Evolutionary conservation across 495 filamentous ascomycete species (phyloP).

Genomic region (Lasiosphaeria ovina): DNA sequence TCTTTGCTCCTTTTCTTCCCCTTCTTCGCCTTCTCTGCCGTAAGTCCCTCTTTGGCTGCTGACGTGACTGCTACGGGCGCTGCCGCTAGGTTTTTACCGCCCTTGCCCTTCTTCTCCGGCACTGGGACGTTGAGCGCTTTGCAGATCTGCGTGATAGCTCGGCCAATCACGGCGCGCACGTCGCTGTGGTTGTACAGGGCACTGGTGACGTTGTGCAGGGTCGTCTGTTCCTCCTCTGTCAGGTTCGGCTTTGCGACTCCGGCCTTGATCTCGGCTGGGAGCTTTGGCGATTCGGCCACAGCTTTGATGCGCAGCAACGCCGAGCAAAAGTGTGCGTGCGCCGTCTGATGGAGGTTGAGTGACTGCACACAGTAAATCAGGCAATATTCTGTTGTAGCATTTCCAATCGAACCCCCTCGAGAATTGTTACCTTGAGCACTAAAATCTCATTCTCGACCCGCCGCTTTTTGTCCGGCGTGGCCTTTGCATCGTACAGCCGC

Average conservation of each 20-base stretch:
- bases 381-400: background rate
- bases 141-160: conserved; percentile 62
- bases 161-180: conserved; percentile 65
- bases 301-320: conserved; percentile 70
- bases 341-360: conserved; percentile 64
- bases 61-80: too few relatives aligned
- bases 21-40: conserved; percentile 26
- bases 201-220: conserved; percentile 71
- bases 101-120: conserved; percentile 35
- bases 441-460: conserved; percentile 71
- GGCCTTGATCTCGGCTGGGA: conserved; percentile 51
- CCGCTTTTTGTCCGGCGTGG: conserved; percentile 47
- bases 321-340: conserved; percentile 71
- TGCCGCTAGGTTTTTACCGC: conserved; percentile 16
- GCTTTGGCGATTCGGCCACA: conserved; percentile 51
- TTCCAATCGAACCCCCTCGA: conserved; percentile 7
- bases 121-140: conserved; percentile 58
- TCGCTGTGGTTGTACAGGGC: conserved; percentile 73
- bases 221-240: conserved; percentile 46
- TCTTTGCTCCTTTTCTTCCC: conserved; percentile 12
- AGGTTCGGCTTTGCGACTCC: conserved; percentile 46
- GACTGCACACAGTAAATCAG: conserved; percentile 10
- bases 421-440: conserved; percentile 64
- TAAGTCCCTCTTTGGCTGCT: background rate
- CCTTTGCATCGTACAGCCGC: conserved; percentile 63